Evolutionary conservation across 345 rosid genomes (phyloP), one percentile per base, ranked within the genome.

Genomic region (Populus ilicifolia): DNA sequence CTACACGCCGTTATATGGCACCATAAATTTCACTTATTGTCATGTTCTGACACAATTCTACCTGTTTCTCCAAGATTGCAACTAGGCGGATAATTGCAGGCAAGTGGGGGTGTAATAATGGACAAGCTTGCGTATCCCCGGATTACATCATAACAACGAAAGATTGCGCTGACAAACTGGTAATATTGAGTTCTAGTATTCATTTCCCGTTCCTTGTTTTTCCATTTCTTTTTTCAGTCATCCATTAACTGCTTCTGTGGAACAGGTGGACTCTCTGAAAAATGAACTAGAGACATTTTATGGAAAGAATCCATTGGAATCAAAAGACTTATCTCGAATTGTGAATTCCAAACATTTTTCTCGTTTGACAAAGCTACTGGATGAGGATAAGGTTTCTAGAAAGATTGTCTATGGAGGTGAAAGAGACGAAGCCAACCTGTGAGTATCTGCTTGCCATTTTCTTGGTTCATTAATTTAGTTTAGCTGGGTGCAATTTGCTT

Each of bases 31-130:
- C n/a, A 25, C 64, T 68, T 73, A 46, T 9, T 56, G 25, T 76
- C 69, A 71, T 48, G 43, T 74, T 33, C 38, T 81, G 64, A 80
- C 50, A 27, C 67, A 50, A 71, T 72, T 82, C 33, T 72, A 14
- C 78, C 33, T 82, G 70, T 63, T 3, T 80, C 81, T 44, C 29
- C 20, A 84, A 96, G 99, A 87, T 94, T 83, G 88, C 97, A 30
- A 80, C 81, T 44, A 92, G 89, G 83, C 86, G 98, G 80, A 94
- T 91, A 81, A 90, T 96, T 74, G 80, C 65, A 44, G 99, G 99
- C 64, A 94, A 96, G 87, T 94, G 98, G 99, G 92, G 95, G 27
- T 83, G 87, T 68, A 96, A 94, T 78, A 96, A 90, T 50, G 99
- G 99, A 62, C 99, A 96, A 77, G 92, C 98, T 12, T 96, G 99